phyloP scores from a whole-genome alignment of 768 basidiomycete genomes.

The Cyathus striatus region DNA sequence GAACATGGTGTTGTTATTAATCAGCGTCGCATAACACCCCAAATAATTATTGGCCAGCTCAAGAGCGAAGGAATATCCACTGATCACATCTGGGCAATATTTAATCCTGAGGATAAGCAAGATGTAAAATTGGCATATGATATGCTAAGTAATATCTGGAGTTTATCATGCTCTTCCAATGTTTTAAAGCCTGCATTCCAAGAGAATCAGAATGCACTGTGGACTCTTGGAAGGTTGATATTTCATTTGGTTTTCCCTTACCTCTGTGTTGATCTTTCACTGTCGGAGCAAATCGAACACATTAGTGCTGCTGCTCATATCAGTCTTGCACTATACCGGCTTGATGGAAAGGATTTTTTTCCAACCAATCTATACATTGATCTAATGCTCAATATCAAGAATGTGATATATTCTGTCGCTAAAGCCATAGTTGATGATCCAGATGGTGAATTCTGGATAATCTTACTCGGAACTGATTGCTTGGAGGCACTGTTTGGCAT shows the following conservation, averaged over 20 bases:
- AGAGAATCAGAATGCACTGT: conserved; percentile 6
- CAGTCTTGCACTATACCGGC: conserved; percentile 11
- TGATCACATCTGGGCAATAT: conserved; percentile 12
- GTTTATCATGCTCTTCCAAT: conserved; percentile 3
- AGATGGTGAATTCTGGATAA: conserved; percentile 23
- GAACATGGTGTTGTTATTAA: conserved; percentile 13
- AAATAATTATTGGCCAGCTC: conserved; percentile 13
- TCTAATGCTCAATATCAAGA: conserved; percentile 20
- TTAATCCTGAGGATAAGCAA: conserved; percentile 18
- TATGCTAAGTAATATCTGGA: conserved; percentile 16
- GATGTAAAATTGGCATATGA: conserved; percentile 18
- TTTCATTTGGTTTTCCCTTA: conserved; percentile 21
- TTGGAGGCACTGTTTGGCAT: conserved; percentile 29
- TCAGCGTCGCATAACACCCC: conserved; percentile 12
- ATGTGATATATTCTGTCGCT: conserved; percentile 22
- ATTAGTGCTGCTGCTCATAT: conserved; percentile 21
- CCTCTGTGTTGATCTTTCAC: conserved; percentile 15
- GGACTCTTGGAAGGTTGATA: conserved; percentile 10
- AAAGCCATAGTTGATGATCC: conserved; percentile 26
- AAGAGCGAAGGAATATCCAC: conserved; percentile 6
- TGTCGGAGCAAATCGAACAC: conserved; percentile 20
- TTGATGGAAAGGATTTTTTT: conserved; percentile 13
- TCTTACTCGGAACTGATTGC: conserved; percentile 31
- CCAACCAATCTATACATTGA: conserved; percentile 21
- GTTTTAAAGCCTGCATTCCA: conserved; percentile 6